phyloP scores from a whole-genome alignment of 2,329 filamentous ascomycete genomes.

The Pyrenochaeta sp. region DNA sequence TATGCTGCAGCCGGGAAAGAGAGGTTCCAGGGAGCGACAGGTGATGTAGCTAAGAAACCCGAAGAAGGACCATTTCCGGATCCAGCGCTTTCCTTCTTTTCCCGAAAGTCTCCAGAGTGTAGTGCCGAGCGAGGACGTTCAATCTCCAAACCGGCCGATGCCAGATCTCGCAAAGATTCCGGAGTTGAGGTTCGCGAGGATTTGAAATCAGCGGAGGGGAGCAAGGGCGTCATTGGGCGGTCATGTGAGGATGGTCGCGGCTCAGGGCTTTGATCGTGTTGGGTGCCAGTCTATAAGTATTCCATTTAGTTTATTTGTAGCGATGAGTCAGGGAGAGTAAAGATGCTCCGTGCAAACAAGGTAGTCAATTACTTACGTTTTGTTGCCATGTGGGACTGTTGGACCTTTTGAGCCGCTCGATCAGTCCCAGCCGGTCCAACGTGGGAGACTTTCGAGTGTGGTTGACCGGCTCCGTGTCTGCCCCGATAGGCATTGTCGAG shows the following conservation, averaged over 20 bases:
- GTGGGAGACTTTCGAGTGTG: slow-evolving; percentile 31
- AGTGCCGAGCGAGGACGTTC: slow-evolving; percentile 80
- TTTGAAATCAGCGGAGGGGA: slow-evolving; percentile 46
- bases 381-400: slow-evolving; percentile 78
- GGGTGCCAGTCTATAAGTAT: slow-evolving; percentile 22
- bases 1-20: slow-evolving; percentile 53
- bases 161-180: slow-evolving; percentile 36
- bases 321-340: not conserved
- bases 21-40: slow-evolving; percentile 65
- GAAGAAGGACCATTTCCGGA: slow-evolving; percentile 20
- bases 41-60: slow-evolving; percentile 55
- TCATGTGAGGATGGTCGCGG: slow-evolving; percentile 34
- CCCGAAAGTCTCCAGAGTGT: slow-evolving; percentile 68
- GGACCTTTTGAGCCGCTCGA: slow-evolving; percentile 81
- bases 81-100: slow-evolving; percentile 50
- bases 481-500: slow-evolving; percentile 7
- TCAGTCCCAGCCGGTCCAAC: slow-evolving; percentile 76
- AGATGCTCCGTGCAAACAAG: not conserved
- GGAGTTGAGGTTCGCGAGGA: slow-evolving; percentile 39
- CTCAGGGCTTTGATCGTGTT: slow-evolving; percentile 16
- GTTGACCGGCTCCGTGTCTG: slow-evolving; percentile 24
- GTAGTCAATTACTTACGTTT: slow-evolving; percentile 54
- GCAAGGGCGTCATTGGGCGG: slow-evolving; percentile 40
- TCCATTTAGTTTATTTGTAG: slow-evolving; percentile 21
- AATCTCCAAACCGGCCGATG: slow-evolving; percentile 62